Percentiles rank a stretch among this genome's conserved stretches.
Conservation (phyloP, 192 early-diverging fungal species). For the Linnemannia elongata region DNA sequence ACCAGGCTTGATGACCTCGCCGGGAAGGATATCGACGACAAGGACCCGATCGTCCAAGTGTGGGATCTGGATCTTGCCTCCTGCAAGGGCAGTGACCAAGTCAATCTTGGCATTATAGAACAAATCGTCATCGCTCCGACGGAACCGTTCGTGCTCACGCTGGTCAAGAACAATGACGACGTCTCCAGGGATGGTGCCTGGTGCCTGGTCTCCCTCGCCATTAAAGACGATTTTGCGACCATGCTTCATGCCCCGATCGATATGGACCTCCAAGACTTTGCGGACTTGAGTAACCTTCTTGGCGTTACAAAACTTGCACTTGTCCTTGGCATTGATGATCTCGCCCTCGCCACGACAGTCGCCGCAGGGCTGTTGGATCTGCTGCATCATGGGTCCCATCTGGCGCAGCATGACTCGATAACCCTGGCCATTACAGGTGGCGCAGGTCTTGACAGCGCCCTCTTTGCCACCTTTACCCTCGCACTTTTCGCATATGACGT, state of each 20-base stretch:
- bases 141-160: slow-evolving; percentile 91
- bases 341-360: slow-evolving; percentile 92
- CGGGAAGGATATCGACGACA: slow-evolving; percentile 88
- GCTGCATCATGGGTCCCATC: slow-evolving; percentile 99
- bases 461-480: slow-evolving; percentile 98
- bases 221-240: slow-evolving; percentile 94
- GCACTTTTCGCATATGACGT: slow-evolving; percentile 88
- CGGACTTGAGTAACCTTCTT: slow-evolving; percentile 87
- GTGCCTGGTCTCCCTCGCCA: slow-evolving; percentile 96
- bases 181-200: slow-evolving; percentile 93
- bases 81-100: slow-evolving; percentile 92
- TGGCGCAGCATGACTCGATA: slow-evolving; percentile 88
- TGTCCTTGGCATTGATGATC: slow-evolving; percentile 87
- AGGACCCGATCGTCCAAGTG: slow-evolving; percentile 94
- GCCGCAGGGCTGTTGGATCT: slow-evolving; percentile 95
- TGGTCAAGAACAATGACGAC: slow-evolving; percentile 96
- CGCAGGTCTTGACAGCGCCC: slow-evolving; percentile 86
- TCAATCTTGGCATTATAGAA: slow-evolving; percentile 92
- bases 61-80: slow-evolving; percentile 89
- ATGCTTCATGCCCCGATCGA: slow-evolving; percentile 97
- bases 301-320: slow-evolving; percentile 90
- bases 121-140: slow-evolving; percentile 91
- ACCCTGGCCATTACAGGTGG: slow-evolving; percentile 89
- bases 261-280: slow-evolving; percentile 96
- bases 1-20: slow-evolving; percentile 94